Percentiles rank a stretch among this genome's conserved stretches.
These are phyloP conservation scores for Fonsecaea erecta DNA, from an alignment of 2,329 filamentous ascomycete genomes.

Conservation along the genomic window DNA sequence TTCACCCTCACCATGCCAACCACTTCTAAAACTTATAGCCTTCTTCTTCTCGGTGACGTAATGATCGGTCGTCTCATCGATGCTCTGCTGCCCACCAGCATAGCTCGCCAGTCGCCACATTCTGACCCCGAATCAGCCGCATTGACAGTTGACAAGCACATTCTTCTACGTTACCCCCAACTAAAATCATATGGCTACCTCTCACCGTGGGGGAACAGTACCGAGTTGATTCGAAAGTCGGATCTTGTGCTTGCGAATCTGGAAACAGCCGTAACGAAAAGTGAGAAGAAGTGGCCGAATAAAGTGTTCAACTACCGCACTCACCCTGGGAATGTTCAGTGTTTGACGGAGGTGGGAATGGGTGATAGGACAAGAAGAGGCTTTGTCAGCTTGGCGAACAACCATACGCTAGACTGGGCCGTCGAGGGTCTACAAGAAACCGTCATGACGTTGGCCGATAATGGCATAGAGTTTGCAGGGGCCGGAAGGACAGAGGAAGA, in stretches of 20 bases:
- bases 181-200: constrained; percentile 38
- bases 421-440: constrained; percentile 45
- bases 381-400: constrained; percentile 47
- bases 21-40: constrained; percentile 35
- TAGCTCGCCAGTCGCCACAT: constrained; percentile 32
- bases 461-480: constrained; percentile 41
- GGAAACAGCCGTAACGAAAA: constrained; percentile 46
- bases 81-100: constrained; percentile 43
- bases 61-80: constrained; percentile 51
- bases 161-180: constrained; percentile 24
- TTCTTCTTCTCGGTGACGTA: constrained; percentile 47
- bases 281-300: constrained; percentile 43
- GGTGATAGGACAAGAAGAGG: constrained; percentile 25
- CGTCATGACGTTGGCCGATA: constrained; percentile 38
- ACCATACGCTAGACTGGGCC: constrained; percentile 47
- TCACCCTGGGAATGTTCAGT: constrained; percentile 46
- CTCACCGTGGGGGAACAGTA: constrained; percentile 45
- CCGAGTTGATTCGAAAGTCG: constrained; percentile 42
- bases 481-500: constrained; percentile 42
- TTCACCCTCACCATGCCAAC: neutral
- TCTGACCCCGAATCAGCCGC: constrained; percentile 40
- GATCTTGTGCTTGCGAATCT: constrained; percentile 49
- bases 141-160: constrained; percentile 33
- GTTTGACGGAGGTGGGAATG: constrained; percentile 41
- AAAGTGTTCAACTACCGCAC: constrained; percentile 50